Percentiles rank a stretch among this genome's conserved stretches.
These are phyloP conservation scores for Cryptococcus maquisensis DNA, from an alignment of 1,284 basidiomycete genomes.

Conservation along the genomic window DNA sequence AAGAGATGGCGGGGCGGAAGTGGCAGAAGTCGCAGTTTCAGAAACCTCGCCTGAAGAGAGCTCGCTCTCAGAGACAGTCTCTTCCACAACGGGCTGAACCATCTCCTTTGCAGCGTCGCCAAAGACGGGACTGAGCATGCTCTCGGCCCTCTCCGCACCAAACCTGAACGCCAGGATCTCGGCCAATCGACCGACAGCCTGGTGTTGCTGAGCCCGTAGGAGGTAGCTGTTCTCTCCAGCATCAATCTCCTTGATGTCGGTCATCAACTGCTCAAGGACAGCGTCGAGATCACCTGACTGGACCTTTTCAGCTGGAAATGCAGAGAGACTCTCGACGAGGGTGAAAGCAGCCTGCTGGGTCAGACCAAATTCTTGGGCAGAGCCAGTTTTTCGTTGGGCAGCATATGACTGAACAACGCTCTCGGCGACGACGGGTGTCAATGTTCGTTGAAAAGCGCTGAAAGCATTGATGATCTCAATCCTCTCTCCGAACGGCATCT, in stretches of 20 bases:
- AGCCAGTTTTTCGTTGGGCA: background rate
- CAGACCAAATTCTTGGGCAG: conserved; percentile 3
- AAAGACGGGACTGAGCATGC: conserved; percentile 19
- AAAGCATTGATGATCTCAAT: conserved; percentile 16
- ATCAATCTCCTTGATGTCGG: conserved; percentile 42
- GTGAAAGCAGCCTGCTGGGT: background rate
- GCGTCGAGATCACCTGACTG: conserved; percentile 24
- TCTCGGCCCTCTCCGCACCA: conserved; percentile 39
- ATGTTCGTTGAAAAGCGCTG: conserved; percentile 8
- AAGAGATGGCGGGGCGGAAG: background rate
- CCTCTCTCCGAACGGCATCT: conserved; percentile 1
- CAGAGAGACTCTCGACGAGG: conserved; percentile 62
- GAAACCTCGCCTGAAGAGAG: conserved; percentile 12
- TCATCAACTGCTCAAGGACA: conserved; percentile 56
- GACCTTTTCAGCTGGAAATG: conserved; percentile 54
- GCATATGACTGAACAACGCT: conserved; percentile 20
- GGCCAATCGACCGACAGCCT: conserved; percentile 38
- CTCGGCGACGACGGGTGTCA: conserved; percentile 12
- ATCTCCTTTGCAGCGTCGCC: conserved; percentile 17
- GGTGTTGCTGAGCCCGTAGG: conserved; percentile 28
- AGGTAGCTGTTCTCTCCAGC: background rate
- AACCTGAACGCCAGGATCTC: conserved; percentile 17
- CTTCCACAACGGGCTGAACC: conserved; percentile 10
- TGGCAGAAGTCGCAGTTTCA: conserved; percentile 5
- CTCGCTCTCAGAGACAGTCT: conserved; percentile 19